Evolutionary conservation across 352 stramenopile genomes (phyloP), one percentile per base, ranked within the genome.

Genomic region (Thraustochytrium sp.): DNA sequence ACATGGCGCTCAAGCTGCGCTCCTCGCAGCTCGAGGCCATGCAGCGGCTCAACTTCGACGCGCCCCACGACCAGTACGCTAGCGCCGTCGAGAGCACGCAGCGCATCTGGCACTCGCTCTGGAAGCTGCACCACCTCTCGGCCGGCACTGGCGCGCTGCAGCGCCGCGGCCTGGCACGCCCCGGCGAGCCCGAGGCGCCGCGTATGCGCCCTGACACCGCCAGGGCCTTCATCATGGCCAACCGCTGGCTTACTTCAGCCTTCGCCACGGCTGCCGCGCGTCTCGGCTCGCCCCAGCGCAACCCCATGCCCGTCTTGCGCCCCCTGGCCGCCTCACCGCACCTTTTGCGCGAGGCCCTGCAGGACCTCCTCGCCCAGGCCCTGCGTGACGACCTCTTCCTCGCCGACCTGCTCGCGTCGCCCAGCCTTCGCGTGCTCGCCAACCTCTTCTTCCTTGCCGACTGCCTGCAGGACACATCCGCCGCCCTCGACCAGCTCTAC

Each of bases 71-170:
- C 0, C 21, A 80, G 16, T 80, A 80, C 13, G 48, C 37, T 3
- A 38, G 11, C 21, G 68, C 51, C 31, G 68, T 80, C 13, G 44
- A 80, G 68, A 80, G 68, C 68, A 53, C 68, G 26, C 31, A 46
- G 38, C 53, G 31, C 23, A 26, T 80, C 9, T 80, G 68, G 68
- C 68, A 53, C 51, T 80, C 34, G 31, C 38, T 80, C 1, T 72
- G 42, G 44, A 80, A 80, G 53, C 46, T 80, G 4, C 68, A 80
- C 26, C 46, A 80, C 68, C 31, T 80, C 11, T n/a, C n/a, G n/a
- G n/a, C n/a, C n/a, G n/a, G n/a, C n/a, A n/a, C n/a, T n/a, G n/a
- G n/a, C n/a, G n/a, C n/a, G n/a, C n/a, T n/a, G n/a, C n/a, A n/a
- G n/a, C n/a, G n/a, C n/a, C n/a, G n/a, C n/a, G n/a, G n/a, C n/a